Percentiles rank a stretch among this genome's conserved stretches.
Conservation (phyloP, 768 basidiomycete genomes). For the Boletus reticuloceps region DNA sequence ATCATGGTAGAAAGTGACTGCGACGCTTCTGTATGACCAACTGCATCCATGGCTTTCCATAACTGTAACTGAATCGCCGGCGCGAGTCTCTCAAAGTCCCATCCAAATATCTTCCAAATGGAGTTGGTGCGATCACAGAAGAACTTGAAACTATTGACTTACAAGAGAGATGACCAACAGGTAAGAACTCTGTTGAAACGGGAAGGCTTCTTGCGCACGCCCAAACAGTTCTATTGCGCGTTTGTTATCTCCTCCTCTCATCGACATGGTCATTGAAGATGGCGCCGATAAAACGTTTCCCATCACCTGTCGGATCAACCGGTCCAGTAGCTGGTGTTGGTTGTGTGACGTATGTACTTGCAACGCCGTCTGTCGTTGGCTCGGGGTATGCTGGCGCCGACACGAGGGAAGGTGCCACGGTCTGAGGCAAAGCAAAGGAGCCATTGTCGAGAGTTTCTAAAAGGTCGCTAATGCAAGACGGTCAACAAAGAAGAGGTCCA, state of each 20-base stretch:
- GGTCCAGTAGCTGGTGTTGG: neutral
- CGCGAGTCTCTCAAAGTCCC: slow-evolving; percentile 11
- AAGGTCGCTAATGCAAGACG: slow-evolving; percentile 59
- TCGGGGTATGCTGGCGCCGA: slow-evolving; percentile 35
- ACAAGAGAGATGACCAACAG: no score
- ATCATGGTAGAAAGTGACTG: no score
- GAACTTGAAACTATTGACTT: no score
- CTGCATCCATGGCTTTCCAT: neutral
- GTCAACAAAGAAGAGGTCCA: neutral
- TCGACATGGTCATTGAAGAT: no score
- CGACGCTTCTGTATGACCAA: no score
- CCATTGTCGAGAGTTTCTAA: slow-evolving; percentile 85
- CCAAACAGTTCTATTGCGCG: no score
- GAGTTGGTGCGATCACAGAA: neutral
- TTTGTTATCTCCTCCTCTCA: no score
- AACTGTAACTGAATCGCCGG: neutral
- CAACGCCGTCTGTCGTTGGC: slow-evolving; percentile 6
- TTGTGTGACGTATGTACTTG: slow-evolving; percentile 15
- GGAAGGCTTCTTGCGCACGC: no score
- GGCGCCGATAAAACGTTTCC: no score
- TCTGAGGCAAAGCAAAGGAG: slow-evolving; percentile 59
- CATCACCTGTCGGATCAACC: no score
- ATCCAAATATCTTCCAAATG: slow-evolving; percentile 6
- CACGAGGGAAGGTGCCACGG: slow-evolving; percentile 48
- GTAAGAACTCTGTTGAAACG: no score